Base-by-base conservation (phyloP, 306 rosid species). In the Rosa persica region DNA sequence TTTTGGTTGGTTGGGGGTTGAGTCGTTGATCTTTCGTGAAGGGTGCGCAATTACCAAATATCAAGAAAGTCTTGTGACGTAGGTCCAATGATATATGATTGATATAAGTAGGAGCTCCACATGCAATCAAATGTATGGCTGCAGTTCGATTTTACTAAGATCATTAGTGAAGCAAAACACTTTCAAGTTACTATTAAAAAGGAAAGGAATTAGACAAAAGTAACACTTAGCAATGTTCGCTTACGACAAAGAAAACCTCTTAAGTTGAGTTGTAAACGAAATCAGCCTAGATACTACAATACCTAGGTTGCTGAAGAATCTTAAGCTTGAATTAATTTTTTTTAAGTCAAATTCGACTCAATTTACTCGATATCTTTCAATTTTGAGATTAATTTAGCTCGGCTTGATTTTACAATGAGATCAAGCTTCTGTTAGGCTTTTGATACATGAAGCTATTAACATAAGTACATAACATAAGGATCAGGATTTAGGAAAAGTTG, bases 1-100 rank as follows among this genome's bases (percentile, higher is more conserved):
- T 39, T n/a, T 42, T 34, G 55, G 49, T 72, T 49, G 75, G 79
- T 82, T 10, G 47, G 72, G 78, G 30, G 75, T 30, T 76, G 47
- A 70, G 30, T 49, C 74, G 39, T 49, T 27, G 76, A 80, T 81
- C 72, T 81, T 79, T 75, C 80, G 67, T 57, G 74, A 77, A 82
- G 72, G 61, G 6, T 52, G 19, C 79, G 73, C 83, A 79, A 83
- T 87, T 79, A 71, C 81, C 62, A 83, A 83, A 85, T 77, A 74
- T 79, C 61, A 60, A 44, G 49, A 54, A 70, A 68, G 78, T 62
- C 60, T n/a, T n/a, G 2, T 69, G 12, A 77, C 69, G 89, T 85
- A 80, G 91, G 85, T 72, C 89, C 89, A 66, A 58, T 66, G 1
- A 68, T 42, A 72, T 54, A 58, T 48, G 55, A 77, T 42, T 58